phyloP scores from a whole-genome alignment of 208 protist genomes.

The Herpetomonas muscarum region DNA sequence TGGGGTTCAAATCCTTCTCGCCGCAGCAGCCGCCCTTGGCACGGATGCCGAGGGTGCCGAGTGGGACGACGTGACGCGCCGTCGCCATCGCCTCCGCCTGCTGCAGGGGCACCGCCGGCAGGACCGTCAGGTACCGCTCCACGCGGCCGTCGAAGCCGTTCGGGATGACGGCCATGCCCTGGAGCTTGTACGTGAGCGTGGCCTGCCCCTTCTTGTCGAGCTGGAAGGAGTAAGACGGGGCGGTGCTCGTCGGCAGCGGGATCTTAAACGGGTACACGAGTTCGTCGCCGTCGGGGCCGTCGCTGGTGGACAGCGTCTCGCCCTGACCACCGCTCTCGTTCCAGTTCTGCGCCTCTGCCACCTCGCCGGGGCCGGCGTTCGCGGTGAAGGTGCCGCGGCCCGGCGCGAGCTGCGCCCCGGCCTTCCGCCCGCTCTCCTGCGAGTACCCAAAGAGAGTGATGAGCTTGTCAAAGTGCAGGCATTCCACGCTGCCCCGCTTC shows the following conservation, averaged over 20 bases:
- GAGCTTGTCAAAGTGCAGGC: conserved; percentile 30
- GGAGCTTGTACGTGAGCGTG: conserved; percentile 25
- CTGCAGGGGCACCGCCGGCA: conserved; percentile 14
- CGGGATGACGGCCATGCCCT: conserved; percentile 29
- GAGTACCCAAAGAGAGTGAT: conserved; percentile 45
- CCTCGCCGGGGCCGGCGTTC: too few relatives aligned
- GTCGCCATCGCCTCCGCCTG: conserved; percentile 4
- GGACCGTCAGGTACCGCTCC: conserved; percentile 13
- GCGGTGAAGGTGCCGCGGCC: conserved; percentile 22
- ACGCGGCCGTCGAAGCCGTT: conserved; percentile 29
- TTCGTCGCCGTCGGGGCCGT: not conserved
- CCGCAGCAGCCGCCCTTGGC: not conserved
- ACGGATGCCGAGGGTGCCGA: not conserved
- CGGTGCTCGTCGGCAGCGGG: conserved; percentile 1
- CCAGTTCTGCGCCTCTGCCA: too few relatives aligned
- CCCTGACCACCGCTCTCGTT: too few relatives aligned
- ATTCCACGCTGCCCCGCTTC: conserved; percentile 9
- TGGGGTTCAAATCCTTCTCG: not conserved
- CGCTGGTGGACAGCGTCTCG: too few relatives aligned
- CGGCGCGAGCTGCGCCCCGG: conserved; percentile 31
- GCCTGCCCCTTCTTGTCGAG: conserved; percentile 5
- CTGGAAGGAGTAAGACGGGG: conserved; percentile 9
- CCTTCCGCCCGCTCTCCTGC: conserved; percentile 25
- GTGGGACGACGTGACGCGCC: not conserved
- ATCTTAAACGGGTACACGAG: conserved; percentile 12